Evolutionary conservation across 2,329 filamentous ascomycete genomes (phyloP), one percentile per base, ranked within the genome.

Genomic region (Trichoderma brevicompactum): DNA sequence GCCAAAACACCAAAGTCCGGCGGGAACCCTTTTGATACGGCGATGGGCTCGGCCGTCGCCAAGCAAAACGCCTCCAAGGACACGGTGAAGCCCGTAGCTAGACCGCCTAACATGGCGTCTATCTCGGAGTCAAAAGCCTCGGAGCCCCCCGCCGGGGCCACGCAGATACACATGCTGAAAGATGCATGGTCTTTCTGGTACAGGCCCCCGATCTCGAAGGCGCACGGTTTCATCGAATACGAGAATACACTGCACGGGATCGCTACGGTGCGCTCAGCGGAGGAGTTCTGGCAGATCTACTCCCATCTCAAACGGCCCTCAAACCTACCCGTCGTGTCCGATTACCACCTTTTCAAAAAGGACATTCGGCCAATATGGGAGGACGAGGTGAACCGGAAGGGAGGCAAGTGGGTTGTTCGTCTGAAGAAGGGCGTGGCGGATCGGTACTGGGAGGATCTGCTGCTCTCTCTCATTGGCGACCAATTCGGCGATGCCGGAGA

Each of bases 281-380:
- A 98, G 79, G 91, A 95, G 66, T 98, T 99, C 76, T 97, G 93
- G 87, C 84, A 87, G 54, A 88, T 97, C 43, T 98, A 97, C 76
- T 83, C 86, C 63, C 93, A 98, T 77, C 84, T 99, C 54, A 96
- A 96, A 80, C 88, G 91, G 34, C 95, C 96, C 2, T 98, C 94
- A 41, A 82, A 85, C 40, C 83, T 99, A 65, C 94, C 94, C 7
- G 89, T 94, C 5, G 94, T 98, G 36, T 97, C 94, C 28, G 95
- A 99, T 79, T 99, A 97, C 76, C 95, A 99, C 77, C 89, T 99
- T 67, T 99, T 99, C 83, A 96, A 95, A 79, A 93, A 95, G 75
- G 94, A 94, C 63, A 94, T 99, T 68, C 89, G 95, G 67, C 95
- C 95, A 23, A 95, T 99, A 72, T 99, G 95, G 95, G 95, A 99